Evolutionary conservation across 108 stramenopile species (phyloP).

Genomic region (Cylindrotheca fusiformis): DNA sequence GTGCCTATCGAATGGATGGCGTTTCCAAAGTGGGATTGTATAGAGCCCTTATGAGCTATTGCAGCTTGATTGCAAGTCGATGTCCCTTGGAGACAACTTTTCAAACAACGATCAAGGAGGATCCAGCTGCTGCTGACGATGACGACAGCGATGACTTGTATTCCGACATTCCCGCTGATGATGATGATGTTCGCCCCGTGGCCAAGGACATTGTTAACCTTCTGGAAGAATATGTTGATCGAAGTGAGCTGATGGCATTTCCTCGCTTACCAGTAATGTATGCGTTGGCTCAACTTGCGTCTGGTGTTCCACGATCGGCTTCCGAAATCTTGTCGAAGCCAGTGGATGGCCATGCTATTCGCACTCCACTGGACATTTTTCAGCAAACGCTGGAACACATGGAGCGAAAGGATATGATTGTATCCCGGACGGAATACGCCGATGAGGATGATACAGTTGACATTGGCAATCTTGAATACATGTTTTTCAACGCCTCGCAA

Average conservation of each 20-base stretch:
- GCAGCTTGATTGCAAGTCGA: slow-evolving; percentile 26
- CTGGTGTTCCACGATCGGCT: slow-evolving; percentile 23
- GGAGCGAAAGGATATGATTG: slow-evolving; percentile 17
- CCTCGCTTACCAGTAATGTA: slow-evolving; percentile 11
- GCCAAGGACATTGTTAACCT: slow-evolving; percentile 22
- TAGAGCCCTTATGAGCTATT: slow-evolving; percentile 19
- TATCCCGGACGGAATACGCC: background rate
- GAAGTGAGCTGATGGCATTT: slow-evolving; percentile 22
- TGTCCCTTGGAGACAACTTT: background rate
- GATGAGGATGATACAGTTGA: slow-evolving; percentile 10
- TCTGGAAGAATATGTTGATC: slow-evolving; percentile 18
- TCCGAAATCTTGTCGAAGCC: slow-evolving; percentile 35
- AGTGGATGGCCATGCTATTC: slow-evolving; percentile 13
- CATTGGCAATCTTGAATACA: slow-evolving; percentile 31
- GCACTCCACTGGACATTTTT: slow-evolving; percentile 35
- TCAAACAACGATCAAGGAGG: slow-evolving; percentile 1
- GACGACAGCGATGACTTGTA: slow-evolving; percentile 8
- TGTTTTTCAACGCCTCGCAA: slow-evolving; percentile 27
- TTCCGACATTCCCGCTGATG: too few species aligned
- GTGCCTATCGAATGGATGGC: background rate
- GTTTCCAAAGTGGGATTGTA: slow-evolving; percentile 26
- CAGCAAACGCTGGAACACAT: slow-evolving; percentile 26
- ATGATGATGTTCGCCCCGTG: slow-evolving; percentile 6
- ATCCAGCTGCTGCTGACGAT: slow-evolving; percentile 8
- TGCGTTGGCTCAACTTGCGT: slow-evolving; percentile 22